Evolutionary conservation across 352 stramenopile species (phyloP), one percentile per base, ranked within the genome.

Genomic region (Plasmopara halstedii): DNA sequence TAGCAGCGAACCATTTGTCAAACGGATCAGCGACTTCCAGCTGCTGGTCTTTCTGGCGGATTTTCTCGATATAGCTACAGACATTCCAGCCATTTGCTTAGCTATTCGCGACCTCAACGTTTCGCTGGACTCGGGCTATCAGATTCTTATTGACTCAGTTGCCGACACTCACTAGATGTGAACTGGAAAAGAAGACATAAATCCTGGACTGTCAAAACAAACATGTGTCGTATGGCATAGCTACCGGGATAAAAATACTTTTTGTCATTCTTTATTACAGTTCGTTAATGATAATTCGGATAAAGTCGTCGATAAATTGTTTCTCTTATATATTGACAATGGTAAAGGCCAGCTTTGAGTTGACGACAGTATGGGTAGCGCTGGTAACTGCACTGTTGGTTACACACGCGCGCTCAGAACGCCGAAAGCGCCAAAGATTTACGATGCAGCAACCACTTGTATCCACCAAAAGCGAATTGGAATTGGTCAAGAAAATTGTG

Each of bases 1-100:
- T 56, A 61, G 64, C 27, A 43, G 53, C 43, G 61, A 87, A 38
- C 46, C 58, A 19, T 94, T 78, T 62, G 57, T 92, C 13, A 94
- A 98, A 69, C 73, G 95, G 48, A 79, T 99, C 56, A 84, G 73
- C 44, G 95, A 99, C 59, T 99, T 99, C 70, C 88, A 98, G 44
- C 64, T 98, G 33, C 67, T 98, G 9, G 60, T 98, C 18, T 99
- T 98, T 54, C 61, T 99, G 32, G 71, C 78, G 31, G 74, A 97
- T 46, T 97, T 96, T 62, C 67, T 98, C 21, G 89, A 97, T 53
- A 37, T 94, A 18, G 56, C 84, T 40, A 85, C 82, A 7, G 93
- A 98, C 59, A 92, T 98, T 50, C 83, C 88, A 18, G 84, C 80
- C 40, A 96, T 98, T 59, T 97, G 86, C 64, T 74, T 90, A 51